Base-by-base conservation (phyloP, 2,329 filamentous ascomycete genomes). In the Calonectria multiphialidica region DNA sequence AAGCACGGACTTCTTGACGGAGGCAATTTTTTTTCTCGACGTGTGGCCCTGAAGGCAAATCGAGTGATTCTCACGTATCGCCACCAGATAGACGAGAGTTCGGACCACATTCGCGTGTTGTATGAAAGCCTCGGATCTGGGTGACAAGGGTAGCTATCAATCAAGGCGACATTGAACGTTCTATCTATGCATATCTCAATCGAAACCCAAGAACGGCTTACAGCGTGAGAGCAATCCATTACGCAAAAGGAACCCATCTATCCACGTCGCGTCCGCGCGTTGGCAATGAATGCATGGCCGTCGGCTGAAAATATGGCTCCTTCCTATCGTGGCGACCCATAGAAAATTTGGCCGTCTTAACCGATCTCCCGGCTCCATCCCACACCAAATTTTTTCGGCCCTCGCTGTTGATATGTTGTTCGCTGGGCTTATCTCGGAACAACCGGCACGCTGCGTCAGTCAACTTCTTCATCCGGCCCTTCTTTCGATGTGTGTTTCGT, bases 261-360 rank as follows among this genome's bases (percentile, higher is more conserved):
- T 25, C n/a, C 53, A 23, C 30, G 53, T 16, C 53, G 23, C 33
- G 53, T 16, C 33, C 33, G 53, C 37, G 53, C 12, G 53, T 12
- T 57, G 53, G 33, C 8, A 59, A 37, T 45, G 3, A 30, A 4
- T 21, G 47, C 23, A 33, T 18, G 21, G 53, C 12, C 33, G 21
- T 53, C 53, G 21, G 53, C 53, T 59, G 21, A 40, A 37, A 47
- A 18, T 59, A 37, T 59, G 53, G 53, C 53, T 59, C 53, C 53
- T 59, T 59, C 53, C 53, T 59, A 59, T 59, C 53, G 53, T 40
- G 53, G 53, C 53, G 53, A 59, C 53, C 53, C 53, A 28, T 59
- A 59, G 53, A 40, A 59, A 57, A 59, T 40, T 59, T 59, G 53
- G 53, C 53, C 53, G 53, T 59, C n/a, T 59, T 59, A 59, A 59